Evolutionary conservation across 1,284 basidiomycete genomes (phyloP).

Genomic region (Sutorius eximius): DNA sequence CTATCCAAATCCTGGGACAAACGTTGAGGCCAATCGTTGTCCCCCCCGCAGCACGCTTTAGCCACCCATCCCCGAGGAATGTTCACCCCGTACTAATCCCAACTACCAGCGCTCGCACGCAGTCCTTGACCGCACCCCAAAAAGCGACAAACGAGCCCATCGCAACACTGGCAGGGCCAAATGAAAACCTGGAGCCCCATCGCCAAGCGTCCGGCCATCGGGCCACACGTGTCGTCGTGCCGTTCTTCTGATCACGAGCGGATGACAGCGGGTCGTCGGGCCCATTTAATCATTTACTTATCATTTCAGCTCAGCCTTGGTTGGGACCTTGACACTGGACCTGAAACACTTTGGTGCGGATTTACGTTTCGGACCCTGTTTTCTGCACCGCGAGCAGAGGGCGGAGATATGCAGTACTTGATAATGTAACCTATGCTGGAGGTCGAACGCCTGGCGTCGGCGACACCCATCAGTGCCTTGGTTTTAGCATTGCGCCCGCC

Average conservation of each 20-base stretch:
- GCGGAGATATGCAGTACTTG: neutral
- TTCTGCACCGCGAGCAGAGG: neutral
- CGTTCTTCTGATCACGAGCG: neutral
- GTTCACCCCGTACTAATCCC: neutral
- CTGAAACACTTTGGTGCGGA: neutral
- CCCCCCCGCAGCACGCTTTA: no score
- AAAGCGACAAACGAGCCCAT: neutral
- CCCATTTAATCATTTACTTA: neutral
- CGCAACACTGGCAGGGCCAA: neutral
- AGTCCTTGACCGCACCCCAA: no score
- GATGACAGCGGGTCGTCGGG: neutral
- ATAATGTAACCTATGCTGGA: neutral
- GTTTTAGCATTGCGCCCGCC: neutral
- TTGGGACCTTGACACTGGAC: neutral
- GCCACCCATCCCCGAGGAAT: no score
- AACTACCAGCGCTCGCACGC: neutral
- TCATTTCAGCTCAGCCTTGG: neutral
- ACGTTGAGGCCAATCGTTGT: neutral
- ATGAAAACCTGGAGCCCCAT: slow-evolving; percentile 13
- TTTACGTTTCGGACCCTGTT: neutral
- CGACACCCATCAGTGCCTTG: neutral
- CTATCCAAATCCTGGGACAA: neutral
- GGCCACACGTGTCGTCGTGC: neutral
- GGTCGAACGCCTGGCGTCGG: neutral
- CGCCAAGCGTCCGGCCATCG: slow-evolving; percentile 18